Evolutionary conservation across 768 basidiomycete species (phyloP), one percentile per base, ranked within the genome.

Genomic region (Tylopilus felleus): DNA sequence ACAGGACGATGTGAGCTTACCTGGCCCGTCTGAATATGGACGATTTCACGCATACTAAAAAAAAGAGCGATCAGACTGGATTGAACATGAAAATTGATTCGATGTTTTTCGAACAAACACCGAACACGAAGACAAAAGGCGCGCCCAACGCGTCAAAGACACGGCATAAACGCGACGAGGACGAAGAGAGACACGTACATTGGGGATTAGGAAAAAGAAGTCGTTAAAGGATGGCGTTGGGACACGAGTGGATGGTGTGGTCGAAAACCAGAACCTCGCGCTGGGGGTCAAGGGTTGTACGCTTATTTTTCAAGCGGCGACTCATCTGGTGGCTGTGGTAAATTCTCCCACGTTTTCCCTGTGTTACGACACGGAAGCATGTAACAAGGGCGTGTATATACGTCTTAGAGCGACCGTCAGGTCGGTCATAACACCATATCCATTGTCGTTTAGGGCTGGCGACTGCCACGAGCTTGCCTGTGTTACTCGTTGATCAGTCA

Each of bases 1-100:
- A 23, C 14, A 31, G 33, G 51, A 57, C 45, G 31, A 28, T 33
- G 41, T 33, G 47, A 48, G 71, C 78, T 64, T 67, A 93, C 93
- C 85, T 97, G 96, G 78, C 96, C 96, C 60, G 96, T 98, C 75
- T 98, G 96, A 69, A 98, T 86, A 78, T 98, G 96, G 73, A 98
- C 95, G 77, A 98, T 98, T 86, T 98, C 95, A 81, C 95, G 91
- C 91, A 93, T 93, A 81, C 90, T 93, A 64, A 41, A 66, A 69
- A n/a, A 64, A 59, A 56, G 39, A 49, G 56, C 49, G 67, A 68
- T 59, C 64, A 69, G 71, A 49, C 55, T 52, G 51, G 56, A 47
- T 38, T 50, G 51, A 43, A 64, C 56, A 50, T 17, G 48, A 44
- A 56, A 45, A 49, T 48, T 28, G 47, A 60, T 56, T 58, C 57